Evolutionary conservation across 192 early-diverging fungal genomes (phyloP).

Genomic region (Coemansia sp.): DNA sequence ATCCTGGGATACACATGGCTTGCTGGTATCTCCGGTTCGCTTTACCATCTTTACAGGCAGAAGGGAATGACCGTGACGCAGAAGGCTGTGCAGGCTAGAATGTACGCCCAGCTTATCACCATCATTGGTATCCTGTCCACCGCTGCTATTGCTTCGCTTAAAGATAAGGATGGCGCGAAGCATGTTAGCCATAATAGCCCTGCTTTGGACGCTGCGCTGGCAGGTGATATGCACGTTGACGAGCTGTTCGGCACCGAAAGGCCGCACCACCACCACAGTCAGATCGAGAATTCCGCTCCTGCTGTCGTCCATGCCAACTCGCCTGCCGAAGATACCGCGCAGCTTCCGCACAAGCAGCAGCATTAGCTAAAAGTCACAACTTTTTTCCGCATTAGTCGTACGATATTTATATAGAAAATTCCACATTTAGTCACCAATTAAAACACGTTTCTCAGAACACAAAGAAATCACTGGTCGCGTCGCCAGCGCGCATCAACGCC

Average conservation of each 20-base stretch:
- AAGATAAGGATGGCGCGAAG: slow-evolving; percentile 18
- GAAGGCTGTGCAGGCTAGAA: slow-evolving; percentile 67
- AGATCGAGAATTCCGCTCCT: background rate
- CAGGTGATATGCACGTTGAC: slow-evolving; percentile 21
- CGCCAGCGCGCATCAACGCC: slow-evolving; percentile 53
- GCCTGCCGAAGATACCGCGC: background rate
- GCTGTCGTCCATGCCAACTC: slow-evolving; percentile 1
- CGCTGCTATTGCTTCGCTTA: slow-evolving; percentile 53
- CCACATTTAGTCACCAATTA: too few species aligned
- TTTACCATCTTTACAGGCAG: slow-evolving; percentile 38
- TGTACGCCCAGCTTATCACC: slow-evolving; percentile 69
- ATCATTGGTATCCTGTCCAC: slow-evolving; percentile 61
- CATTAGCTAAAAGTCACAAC: too few species aligned
- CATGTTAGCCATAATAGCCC: slow-evolving; percentile 36
- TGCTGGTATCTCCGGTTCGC: slow-evolving; percentile 37
- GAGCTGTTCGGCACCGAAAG: slow-evolving; percentile 1
- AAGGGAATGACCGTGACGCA: slow-evolving; percentile 59
- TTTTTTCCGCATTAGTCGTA: too few species aligned
- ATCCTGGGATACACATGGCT: slow-evolving; percentile 54
- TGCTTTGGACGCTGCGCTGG: slow-evolving; percentile 38
- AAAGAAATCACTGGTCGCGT: slow-evolving; percentile 47
- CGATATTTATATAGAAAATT: too few species aligned
- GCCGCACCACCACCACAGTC: background rate
- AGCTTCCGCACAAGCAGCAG: too few species aligned
- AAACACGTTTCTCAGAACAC: slow-evolving; percentile 7